Percentiles rank a stretch among this genome's conserved stretches.
Conservation (phyloP, 257 asterid genomes). For the Petunia axillaris region DNA sequence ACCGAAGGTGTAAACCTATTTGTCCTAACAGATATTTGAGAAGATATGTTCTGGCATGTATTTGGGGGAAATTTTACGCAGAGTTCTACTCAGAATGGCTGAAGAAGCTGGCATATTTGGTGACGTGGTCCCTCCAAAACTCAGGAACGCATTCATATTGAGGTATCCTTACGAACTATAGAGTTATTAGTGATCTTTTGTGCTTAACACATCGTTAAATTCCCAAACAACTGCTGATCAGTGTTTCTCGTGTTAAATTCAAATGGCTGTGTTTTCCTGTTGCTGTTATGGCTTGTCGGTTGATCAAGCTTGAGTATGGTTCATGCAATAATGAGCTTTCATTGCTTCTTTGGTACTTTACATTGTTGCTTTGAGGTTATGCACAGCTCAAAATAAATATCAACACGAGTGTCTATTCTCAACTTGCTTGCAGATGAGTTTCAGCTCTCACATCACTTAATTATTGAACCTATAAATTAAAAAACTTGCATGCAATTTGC, state of each 20-base stretch:
- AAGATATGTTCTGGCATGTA: constrained; percentile 88
- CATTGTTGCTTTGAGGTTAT: not conserved
- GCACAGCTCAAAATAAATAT: not conserved
- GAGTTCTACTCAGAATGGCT: constrained; percentile 71
- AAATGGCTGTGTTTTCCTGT: not conserved
- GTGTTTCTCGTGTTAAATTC: not conserved
- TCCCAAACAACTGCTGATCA: not conserved
- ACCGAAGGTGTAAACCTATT: constrained; percentile 1
- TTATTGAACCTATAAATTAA: not conserved
- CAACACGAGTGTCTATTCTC: not conserved
- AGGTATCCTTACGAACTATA: constrained; percentile 45
- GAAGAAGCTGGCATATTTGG: constrained; percentile 80
- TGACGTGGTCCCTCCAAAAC: constrained; percentile 74
- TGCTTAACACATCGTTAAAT: not conserved
- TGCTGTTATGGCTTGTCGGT: not conserved
- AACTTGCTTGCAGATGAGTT: not conserved
- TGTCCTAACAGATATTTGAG: constrained; percentile 65
- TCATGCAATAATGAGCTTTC: constrained; percentile 1
- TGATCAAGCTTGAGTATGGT: constrained; percentile 18
- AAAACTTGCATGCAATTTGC: not conserved
- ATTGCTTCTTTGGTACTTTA: not conserved
- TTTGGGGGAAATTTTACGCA: constrained; percentile 83
- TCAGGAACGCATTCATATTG: constrained; percentile 54
- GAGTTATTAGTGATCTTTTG: constrained; percentile 1
- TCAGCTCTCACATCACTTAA: constrained; percentile 8